Evolutionary conservation across 2,329 filamentous ascomycete species (phyloP).

Genomic region (Beauveria pseudobassiana): DNA sequence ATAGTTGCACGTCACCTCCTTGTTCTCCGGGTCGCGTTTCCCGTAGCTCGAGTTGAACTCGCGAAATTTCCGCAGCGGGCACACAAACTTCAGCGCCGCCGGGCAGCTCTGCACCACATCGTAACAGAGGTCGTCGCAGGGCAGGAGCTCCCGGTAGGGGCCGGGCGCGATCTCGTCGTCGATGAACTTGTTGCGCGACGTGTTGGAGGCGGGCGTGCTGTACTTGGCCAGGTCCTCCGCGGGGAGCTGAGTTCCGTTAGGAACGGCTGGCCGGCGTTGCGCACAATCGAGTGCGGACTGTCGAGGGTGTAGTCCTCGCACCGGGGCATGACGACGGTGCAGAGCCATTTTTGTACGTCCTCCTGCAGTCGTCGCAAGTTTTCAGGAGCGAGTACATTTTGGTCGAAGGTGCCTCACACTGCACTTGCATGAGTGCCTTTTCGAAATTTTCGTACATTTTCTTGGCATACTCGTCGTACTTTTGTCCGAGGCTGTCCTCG

Average conservation of each 20-base stretch:
- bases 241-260: slow-evolving; percentile 55
- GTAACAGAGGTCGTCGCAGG: slow-evolving; percentile 83
- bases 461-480: slow-evolving; percentile 72
- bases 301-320: slow-evolving; percentile 72
- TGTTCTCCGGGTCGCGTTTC: slow-evolving; percentile 17
- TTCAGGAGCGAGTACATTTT: slow-evolving; percentile 76
- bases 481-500: slow-evolving; percentile 51
- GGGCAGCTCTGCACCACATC: slow-evolving; percentile 81
- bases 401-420: slow-evolving; percentile 69
- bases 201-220: slow-evolving; percentile 22
- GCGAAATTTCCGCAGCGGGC: slow-evolving; percentile 45
- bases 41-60: slow-evolving; percentile 31
- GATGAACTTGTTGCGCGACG: slow-evolving; percentile 64
- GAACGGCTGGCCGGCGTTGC: slow-evolving; percentile 66
- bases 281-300: slow-evolving; percentile 37
- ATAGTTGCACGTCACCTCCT: slow-evolving; percentile 29
- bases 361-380: slow-evolving; percentile 66
- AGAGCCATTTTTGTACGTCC: slow-evolving; percentile 93
- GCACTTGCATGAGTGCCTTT: slow-evolving; percentile 73
- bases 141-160: slow-evolving; percentile 88
- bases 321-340: slow-evolving; percentile 83
- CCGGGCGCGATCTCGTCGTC: slow-evolving; percentile 67
- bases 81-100: slow-evolving; percentile 64
- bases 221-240: slow-evolving; percentile 18
- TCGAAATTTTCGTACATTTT: slow-evolving; percentile 69